Evolutionary conservation across 306 rosid species (phyloP).

Genomic region (Rosa lucieae): DNA sequence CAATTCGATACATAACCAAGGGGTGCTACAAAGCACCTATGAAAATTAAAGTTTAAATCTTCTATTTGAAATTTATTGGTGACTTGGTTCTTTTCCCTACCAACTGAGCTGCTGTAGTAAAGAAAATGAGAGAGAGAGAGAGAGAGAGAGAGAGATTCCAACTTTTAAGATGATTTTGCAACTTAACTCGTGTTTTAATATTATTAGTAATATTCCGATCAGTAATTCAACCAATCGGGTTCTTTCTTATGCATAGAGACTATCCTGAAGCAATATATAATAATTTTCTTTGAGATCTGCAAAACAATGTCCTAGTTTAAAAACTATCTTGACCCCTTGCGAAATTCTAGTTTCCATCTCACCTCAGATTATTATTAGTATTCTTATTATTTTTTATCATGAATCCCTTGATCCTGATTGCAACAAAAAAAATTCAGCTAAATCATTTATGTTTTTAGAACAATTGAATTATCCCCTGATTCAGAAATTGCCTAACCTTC

Average conservation of each 20-base stretch:
- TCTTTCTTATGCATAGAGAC: background rate
- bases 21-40: background rate
- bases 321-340: background rate
- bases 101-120: background rate
- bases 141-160: background rate
- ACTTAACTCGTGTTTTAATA: background rate
- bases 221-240: background rate
- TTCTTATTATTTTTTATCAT: background rate
- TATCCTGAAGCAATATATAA: background rate
- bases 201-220: background rate
- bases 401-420: background rate
- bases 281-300: background rate
- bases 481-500: background rate
- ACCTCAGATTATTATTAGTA: background rate
- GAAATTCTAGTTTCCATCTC: background rate
- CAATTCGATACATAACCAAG: background rate
- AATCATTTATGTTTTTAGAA: background rate
- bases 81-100: background rate
- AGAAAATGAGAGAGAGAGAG: background rate
- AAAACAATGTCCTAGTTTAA: background rate
- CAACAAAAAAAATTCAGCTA: background rate
- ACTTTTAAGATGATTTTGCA: background rate
- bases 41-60: background rate
- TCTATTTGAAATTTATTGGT: background rate
- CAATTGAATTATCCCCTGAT: background rate